Conservation (phyloP, 2,329 filamentous ascomycete species). For the Calonectria pteridis region DNA sequence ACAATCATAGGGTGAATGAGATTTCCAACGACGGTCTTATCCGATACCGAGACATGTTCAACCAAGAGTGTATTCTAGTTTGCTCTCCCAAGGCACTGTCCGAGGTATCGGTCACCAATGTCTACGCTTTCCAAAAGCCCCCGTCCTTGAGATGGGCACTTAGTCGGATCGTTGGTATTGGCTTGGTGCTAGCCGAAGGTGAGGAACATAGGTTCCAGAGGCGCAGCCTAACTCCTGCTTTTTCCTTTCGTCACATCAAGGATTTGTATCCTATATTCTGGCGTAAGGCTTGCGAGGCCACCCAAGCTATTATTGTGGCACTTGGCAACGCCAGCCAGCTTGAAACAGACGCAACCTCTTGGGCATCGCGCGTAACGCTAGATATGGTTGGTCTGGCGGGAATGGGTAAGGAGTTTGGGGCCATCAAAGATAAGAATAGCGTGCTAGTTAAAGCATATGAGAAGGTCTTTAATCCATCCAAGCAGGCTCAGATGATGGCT, state of each 20-base stretch:
- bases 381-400: conserved; percentile 83
- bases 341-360: conserved; percentile 70
- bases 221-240: conserved; percentile 85
- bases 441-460: conserved; percentile 70
- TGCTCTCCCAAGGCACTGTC: conserved; percentile 73
- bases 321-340: conserved; percentile 49
- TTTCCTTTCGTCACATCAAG: conserved; percentile 86
- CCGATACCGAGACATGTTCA: conserved; percentile 73
- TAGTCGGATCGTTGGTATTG: conserved; percentile 75
- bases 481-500: conserved; percentile 67
- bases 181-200: conserved; percentile 86
- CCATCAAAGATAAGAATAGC: conserved; percentile 71
- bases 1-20: conserved; percentile 63
- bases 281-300: conserved; percentile 78
- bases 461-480: conserved; percentile 65
- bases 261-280: conserved; percentile 88
- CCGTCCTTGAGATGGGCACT: conserved; percentile 65
- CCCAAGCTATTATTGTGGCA: conserved; percentile 67
- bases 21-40: conserved; percentile 78
- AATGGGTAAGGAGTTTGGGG: conserved; percentile 77
- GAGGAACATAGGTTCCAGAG: conserved; percentile 88
- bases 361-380: conserved; percentile 76
- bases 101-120: conserved; percentile 76
- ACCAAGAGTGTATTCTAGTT: conserved; percentile 72
- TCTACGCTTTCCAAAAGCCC: conserved; percentile 79